Percentiles rank a stretch among this genome's conserved stretches.
phyloP scores from a whole-genome alignment of 352 stramenopile genomes.

The Phytophthora litchii region DNA sequence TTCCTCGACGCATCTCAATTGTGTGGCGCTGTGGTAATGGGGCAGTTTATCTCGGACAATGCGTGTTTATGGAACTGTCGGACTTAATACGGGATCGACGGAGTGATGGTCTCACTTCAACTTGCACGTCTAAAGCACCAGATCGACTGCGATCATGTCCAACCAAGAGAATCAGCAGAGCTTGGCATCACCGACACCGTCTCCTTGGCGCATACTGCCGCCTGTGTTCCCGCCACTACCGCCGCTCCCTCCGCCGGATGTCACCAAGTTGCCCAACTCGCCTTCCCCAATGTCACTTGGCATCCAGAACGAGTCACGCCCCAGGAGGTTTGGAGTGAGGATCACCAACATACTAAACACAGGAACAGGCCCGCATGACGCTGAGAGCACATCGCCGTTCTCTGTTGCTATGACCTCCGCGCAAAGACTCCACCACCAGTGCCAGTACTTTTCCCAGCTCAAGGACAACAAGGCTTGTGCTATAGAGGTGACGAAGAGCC shows the following conservation, averaged over 20 bases:
- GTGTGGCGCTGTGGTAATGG: no score
- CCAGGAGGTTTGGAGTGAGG: slow-evolving; percentile 17
- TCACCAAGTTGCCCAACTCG: slow-evolving; percentile 1
- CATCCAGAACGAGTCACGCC: not conserved
- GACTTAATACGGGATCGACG: slow-evolving; percentile 9
- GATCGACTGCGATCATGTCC: slow-evolving; percentile 20
- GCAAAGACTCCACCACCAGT: slow-evolving; percentile 28
- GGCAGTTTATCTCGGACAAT: no score
- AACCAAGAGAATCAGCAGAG: slow-evolving; percentile 14
- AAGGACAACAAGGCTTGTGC: not conserved
- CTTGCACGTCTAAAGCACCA: slow-evolving; percentile 7
- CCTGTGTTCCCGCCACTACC: slow-evolving; percentile 27
- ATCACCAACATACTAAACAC: slow-evolving; percentile 12
- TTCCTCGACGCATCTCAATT: no score
- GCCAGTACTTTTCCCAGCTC: slow-evolving; percentile 18
- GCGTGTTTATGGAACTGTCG: slow-evolving; percentile 2
- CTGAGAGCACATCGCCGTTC: slow-evolving; percentile 9
- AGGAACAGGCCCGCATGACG: not conserved
- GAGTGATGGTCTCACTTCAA: slow-evolving; percentile 37
- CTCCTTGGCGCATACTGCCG: not conserved
- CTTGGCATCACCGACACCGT: not conserved
- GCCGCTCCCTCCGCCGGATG: slow-evolving; percentile 27
- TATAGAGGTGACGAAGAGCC: not conserved
- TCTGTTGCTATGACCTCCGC: slow-evolving; percentile 1
- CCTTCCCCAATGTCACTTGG: no score